Conservation (phyloP, 1,284 basidiomycete genomes). For the Melanopsichium pennsylvanicum region DNA sequence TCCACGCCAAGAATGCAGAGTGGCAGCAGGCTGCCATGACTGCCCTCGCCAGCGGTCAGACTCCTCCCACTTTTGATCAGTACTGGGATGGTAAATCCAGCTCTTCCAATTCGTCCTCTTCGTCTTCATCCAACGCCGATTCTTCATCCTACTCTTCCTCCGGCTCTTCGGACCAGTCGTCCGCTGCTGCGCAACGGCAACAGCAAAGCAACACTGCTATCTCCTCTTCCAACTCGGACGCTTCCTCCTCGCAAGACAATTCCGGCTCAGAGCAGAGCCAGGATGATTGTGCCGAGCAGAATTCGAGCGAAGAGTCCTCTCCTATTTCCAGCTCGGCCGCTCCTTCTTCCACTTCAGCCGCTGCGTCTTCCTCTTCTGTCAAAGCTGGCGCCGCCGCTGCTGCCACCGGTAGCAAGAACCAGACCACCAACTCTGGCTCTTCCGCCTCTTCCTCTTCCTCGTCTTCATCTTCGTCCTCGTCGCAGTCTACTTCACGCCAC, state of each 20-base stretch:
- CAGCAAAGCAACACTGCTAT: background rate
- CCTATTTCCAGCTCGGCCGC: conserved; percentile 1
- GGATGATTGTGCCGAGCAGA: conserved; percentile 19
- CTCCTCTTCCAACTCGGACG: background rate
- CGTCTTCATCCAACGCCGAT: conserved; percentile 59
- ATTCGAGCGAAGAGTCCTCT: background rate
- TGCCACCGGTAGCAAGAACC: conserved; percentile 30
- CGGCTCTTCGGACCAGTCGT: conserved; percentile 45
- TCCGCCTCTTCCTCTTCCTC: conserved; percentile 62
- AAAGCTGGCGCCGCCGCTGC: conserved; percentile 20
- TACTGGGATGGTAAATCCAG: conserved; percentile 38
- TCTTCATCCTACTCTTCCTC: conserved; percentile 61
- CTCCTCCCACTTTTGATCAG: conserved; percentile 39
- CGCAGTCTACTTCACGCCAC: conserved; percentile 56
- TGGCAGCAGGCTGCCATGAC: conserved; percentile 55
- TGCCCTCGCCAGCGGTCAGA: conserved; percentile 45
- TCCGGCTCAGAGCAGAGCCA: no score
- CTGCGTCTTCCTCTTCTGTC: background rate
- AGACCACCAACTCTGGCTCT: conserved; percentile 7
- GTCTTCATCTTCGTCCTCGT: conserved; percentile 64
- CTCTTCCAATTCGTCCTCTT: conserved; percentile 46
- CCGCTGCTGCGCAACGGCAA: conserved; percentile 3
- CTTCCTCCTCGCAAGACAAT: conserved; percentile 10
- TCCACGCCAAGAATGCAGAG: conserved; percentile 45
- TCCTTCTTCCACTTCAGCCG: background rate